Evolutionary conservation across 805 yeast genomes (phyloP).

Genomic region (Ogataea siamensis): DNA sequence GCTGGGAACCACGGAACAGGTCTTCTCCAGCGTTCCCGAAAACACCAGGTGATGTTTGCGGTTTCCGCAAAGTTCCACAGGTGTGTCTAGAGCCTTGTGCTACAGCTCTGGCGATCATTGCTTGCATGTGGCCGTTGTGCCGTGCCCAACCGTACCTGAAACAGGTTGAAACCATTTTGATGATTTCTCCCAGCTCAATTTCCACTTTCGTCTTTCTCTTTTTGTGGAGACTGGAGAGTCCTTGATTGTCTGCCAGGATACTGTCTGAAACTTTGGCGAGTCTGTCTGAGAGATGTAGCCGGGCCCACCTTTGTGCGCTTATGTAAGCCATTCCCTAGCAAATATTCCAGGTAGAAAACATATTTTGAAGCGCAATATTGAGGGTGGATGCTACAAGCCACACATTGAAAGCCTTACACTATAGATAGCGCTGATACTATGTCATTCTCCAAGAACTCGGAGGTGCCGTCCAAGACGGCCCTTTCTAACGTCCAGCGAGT

Average conservation of each 20-base stretch:
- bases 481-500: neutral
- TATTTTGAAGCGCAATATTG: neutral
- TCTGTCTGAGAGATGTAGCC: no score
- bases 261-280: no score
- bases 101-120: no score
- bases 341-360: neutral
- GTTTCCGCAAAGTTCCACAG: neutral
- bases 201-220: no score
- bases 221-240: no score
- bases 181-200: no score
- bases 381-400: neutral
- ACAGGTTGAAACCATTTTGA: no score
- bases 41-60: neutral
- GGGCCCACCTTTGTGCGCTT: neutral
- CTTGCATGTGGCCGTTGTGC: no score
- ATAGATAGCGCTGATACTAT: constrained; percentile 1
- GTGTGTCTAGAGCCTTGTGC: no score
- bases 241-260: no score
- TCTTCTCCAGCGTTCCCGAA: neutral
- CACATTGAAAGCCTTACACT: neutral
- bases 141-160: no score
- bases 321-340: neutral
- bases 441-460: constrained; percentile 1
- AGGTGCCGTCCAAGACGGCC: neutral
- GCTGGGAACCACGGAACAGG: neutral